Evolutionary conservation across 164 flowering plant genomes (phyloP), one percentile per base, ranked within the genome.

Genomic region (Chloranthus sessilifolius): DNA sequence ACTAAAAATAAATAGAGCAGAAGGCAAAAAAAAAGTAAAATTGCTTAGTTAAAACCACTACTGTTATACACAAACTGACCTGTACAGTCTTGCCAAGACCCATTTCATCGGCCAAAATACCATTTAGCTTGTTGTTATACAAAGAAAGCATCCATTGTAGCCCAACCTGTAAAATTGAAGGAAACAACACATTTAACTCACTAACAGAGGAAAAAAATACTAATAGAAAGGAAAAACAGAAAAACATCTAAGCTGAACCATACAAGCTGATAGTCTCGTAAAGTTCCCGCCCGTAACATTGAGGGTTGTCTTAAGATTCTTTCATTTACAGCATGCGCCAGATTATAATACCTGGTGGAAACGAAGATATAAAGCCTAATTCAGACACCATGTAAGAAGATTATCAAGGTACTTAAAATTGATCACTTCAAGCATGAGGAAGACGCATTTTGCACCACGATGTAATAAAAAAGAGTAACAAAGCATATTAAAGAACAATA

Each of bases 21-120:
- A n/a, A n/a, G n/a, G n/a, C n/a, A n/a, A n/a, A n/a, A n/a, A n/a
- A n/a, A n/a, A n/a, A n/a, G n/a, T n/a, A n/a, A n/a, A n/a, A n/a
- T n/a, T n/a, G n/a, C n/a, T n/a, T n/a, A n/a, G n/a, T n/a, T n/a
- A n/a, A n/a, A n/a, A n/a, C n/a, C n/a, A n/a, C n/a, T n/a, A n/a
- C n/a, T n/a, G n/a, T n/a, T n/a, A n/a, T n/a, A n/a, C n/a, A n/a
- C 7, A 19, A 47, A 4, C 17, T 28, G 16, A 94, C 97, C 99
- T 89, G 97, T 8, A 94, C 99, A 61, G 99, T 94, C 66, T 89
- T 94, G 57, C 99, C 99, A 49, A 89, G 95, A 43, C 99, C 97
- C 99, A 94, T 94, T 68, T 94, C 99, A 83, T 94, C 99, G 24
- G 99, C 99, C 72, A 94, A 73, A 58, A 94, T 94, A 47, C 99